Evolutionary conservation across 371 early-diverging fungal genomes (phyloP).

Genomic region (Mucor mucedo): DNA sequence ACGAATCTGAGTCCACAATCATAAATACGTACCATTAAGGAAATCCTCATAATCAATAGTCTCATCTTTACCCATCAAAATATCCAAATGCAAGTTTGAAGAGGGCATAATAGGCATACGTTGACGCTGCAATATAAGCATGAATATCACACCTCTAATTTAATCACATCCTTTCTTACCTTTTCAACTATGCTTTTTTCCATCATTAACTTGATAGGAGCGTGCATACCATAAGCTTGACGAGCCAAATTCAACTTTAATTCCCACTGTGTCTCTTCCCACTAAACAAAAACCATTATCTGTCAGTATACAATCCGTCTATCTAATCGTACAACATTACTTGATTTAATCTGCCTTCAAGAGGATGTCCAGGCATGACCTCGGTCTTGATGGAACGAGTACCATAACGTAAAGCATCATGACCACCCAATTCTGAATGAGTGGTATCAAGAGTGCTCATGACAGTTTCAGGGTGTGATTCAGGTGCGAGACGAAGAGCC

Average conservation of each 20-base stretch:
- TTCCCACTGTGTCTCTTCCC: constrained; percentile 84
- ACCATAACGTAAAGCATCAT: constrained; percentile 88
- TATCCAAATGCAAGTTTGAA: constrained; percentile 83
- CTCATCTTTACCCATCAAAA: constrained; percentile 86
- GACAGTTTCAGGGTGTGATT: constrained; percentile 47
- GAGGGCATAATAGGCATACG: constrained; percentile 70
- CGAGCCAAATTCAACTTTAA: constrained; percentile 82
- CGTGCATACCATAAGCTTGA: constrained; percentile 83
- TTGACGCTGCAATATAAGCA: constrained; percentile 38
- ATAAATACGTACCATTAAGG: constrained; percentile 65
- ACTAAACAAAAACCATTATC: constrained; percentile 49
- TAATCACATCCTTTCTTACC: constrained; percentile 44
- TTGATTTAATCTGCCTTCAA: constrained; percentile 74
- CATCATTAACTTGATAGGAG: constrained; percentile 91
- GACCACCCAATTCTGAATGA: constrained; percentile 75
- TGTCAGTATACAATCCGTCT: not conserved
- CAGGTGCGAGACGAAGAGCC: constrained; percentile 53
- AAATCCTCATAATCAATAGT: constrained; percentile 91
- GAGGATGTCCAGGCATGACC: constrained; percentile 75
- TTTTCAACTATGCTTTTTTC: constrained; percentile 75
- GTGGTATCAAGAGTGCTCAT: constrained; percentile 59
- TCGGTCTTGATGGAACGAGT: constrained; percentile 73
- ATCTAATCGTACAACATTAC: constrained; percentile 32
- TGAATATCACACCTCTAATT: not conserved
- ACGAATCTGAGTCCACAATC: no score